phyloP scores from a whole-genome alignment of 208 protist species.

The Wallacemonas sp. region DNA sequence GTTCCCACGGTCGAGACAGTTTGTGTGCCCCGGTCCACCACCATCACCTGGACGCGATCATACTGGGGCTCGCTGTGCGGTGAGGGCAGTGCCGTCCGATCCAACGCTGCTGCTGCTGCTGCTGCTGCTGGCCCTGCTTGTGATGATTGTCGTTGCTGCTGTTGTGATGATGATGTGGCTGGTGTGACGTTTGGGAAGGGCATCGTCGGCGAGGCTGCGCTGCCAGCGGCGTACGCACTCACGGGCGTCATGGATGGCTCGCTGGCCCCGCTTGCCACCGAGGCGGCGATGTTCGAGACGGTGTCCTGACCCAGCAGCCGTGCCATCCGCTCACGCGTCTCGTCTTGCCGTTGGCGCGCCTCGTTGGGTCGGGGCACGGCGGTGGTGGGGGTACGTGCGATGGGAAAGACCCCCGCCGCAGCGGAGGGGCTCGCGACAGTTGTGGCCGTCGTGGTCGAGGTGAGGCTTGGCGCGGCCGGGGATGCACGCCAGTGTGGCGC shows the following conservation, averaged over 20 bases:
- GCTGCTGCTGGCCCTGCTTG: slow-evolving; percentile 17
- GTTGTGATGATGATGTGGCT: too few relatives aligned
- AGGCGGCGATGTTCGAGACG: slow-evolving; percentile 25
- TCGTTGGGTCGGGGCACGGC: not conserved
- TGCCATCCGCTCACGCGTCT: slow-evolving; percentile 62
- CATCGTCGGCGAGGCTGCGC: not conserved
- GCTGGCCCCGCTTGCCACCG: slow-evolving; percentile 10
- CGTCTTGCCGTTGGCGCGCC: slow-evolving; percentile 34
- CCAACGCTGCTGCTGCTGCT: slow-evolving; percentile 25
- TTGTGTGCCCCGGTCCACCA: slow-evolving; percentile 85
- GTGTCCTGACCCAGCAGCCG: slow-evolving; percentile 41
- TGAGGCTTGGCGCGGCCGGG: not conserved
- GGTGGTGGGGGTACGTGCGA: not conserved
- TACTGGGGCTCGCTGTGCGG: slow-evolving; percentile 16
- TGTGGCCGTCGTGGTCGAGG: not conserved
- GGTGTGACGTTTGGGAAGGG: slow-evolving; percentile 2
- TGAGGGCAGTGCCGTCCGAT: not conserved
- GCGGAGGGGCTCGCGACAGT: not conserved
- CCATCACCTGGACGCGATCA: slow-evolving; percentile 70
- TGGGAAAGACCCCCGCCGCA: not conserved
- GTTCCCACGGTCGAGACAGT: slow-evolving; percentile 63
- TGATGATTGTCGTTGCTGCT: not conserved
- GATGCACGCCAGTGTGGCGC: not conserved
- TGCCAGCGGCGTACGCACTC: not conserved
- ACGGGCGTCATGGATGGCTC: slow-evolving; percentile 19